Conservation (phyloP, 2,329 filamentous ascomycete species). For the Cercospora sp. region DNA sequence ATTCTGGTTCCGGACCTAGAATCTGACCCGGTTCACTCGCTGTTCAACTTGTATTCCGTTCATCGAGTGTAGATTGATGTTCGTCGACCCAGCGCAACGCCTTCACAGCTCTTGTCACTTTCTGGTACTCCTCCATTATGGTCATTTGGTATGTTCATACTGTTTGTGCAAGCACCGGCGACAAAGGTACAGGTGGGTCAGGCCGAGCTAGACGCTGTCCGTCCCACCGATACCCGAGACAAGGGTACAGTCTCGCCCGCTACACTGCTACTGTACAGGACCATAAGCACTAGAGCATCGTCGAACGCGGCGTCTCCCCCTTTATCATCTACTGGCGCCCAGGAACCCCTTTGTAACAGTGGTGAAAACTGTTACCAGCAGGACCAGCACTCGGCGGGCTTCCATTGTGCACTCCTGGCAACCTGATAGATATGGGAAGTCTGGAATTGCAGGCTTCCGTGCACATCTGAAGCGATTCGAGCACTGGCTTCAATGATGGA, state of each 20-base stretch:
- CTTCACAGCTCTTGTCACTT: not conserved
- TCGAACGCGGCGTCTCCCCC: not conserved
- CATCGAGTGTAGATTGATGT: not conserved
- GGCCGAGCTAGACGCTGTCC: not conserved
- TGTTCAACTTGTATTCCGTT: not conserved
- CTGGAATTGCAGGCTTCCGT: not conserved
- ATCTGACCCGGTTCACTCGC: not conserved
- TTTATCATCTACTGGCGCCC: not conserved
- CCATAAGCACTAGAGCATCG: not conserved
- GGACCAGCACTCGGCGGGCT: not conserved
- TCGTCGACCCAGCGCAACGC: not conserved
- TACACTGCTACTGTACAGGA: not conserved
- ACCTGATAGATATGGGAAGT: not conserved
- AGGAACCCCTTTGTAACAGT: not conserved
- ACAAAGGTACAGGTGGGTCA: not conserved
- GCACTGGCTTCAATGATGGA: not conserved
- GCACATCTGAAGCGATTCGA: not conserved
- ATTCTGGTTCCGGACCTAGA: conserved; percentile 2
- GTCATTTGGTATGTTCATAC: not conserved
- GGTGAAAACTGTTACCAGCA: not conserved
- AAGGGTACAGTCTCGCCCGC: not conserved
- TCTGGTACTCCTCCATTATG: not conserved
- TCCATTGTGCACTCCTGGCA: not conserved
- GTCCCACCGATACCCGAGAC: not conserved
- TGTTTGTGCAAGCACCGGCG: not conserved